phyloP scores from a whole-genome alignment of 768 basidiomycete species.

The Phanerodontia chrysosporium region DNA sequence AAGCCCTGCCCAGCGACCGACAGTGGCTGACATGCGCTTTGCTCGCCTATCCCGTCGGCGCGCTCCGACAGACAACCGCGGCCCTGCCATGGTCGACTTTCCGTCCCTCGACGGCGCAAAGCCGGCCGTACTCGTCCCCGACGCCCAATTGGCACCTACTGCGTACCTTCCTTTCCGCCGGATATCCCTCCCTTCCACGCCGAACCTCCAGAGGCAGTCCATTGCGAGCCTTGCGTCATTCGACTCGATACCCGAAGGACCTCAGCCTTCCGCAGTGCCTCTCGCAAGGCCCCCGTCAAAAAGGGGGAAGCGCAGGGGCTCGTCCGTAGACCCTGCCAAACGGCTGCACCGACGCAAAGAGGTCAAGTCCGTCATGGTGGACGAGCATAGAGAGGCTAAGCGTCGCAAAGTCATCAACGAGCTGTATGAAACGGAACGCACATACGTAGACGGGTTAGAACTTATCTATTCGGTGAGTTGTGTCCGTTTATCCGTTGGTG shows the following conservation, averaged over 20 bases:
- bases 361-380: conserved; percentile 32
- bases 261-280: conserved; percentile 18
- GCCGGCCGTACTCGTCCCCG: conserved; percentile 13
- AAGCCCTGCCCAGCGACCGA: neutral
- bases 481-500: neutral
- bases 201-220: conserved; percentile 54
- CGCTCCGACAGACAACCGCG: conserved; percentile 8
- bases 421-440: conserved; percentile 76
- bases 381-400: conserved; percentile 51
- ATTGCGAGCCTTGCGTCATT: conserved; percentile 69
- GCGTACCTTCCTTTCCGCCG: conserved; percentile 45
- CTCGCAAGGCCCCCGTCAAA: conserved; percentile 28
- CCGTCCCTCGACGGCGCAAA: conserved; percentile 11
- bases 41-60: conserved; percentile 11
- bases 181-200: conserved; percentile 38
- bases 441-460: conserved; percentile 79
- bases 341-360: conserved; percentile 27
- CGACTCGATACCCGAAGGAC: conserved; percentile 63
- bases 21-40: conserved; percentile 9
- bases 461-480: conserved; percentile 70
- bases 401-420: conserved; percentile 71
- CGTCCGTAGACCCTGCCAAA: conserved; percentile 36
- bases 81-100: conserved; percentile 23
- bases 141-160: conserved; percentile 37
- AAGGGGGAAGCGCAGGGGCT: conserved; percentile 28